phyloP scores from a whole-genome alignment of 2,329 filamentous ascomycete species.

The Teratosphaeria nubilosa region DNA sequence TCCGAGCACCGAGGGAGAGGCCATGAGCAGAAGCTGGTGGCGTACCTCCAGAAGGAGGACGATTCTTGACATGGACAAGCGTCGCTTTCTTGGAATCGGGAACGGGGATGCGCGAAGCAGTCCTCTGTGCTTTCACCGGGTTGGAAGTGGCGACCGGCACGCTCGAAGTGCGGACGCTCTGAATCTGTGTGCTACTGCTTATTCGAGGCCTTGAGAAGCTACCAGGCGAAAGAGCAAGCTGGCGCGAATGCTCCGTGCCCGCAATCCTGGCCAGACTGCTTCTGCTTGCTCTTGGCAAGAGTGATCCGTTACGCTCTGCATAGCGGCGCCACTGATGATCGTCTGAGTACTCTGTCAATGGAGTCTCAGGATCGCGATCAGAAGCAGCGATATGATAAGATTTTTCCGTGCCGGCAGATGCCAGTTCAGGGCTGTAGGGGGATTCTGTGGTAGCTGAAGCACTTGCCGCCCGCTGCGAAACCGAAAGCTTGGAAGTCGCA shows the following conservation, averaged over 20 bases:
- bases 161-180: not conserved
- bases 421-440: not conserved
- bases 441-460: not conserved
- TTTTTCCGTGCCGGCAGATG: not conserved
- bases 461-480: not conserved
- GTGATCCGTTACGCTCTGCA: not conserved
- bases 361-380: not conserved
- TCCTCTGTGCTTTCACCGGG: slow-evolving; percentile 5
- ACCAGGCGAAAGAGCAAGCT: slow-evolving; percentile 15
- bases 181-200: slow-evolving; percentile 3
- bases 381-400: not conserved
- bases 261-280: not conserved
- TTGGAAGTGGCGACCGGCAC: not conserved
- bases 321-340: not conserved
- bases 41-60: slow-evolving; percentile 2
- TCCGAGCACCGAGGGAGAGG: slow-evolving; percentile 13
- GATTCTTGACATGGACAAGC: slow-evolving; percentile 13
- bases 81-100: slow-evolving; percentile 16
- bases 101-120: slow-evolving; percentile 21
- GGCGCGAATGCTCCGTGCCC: slow-evolving; percentile 5
- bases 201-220: slow-evolving; percentile 19
- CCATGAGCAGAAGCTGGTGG: slow-evolving; percentile 1
- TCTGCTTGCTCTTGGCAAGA: not conserved
- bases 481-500: not conserved
- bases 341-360: not conserved